Conservation (phyloP, 1,139 yeast species). For the Geotrichum cucujoidarum region DNA sequence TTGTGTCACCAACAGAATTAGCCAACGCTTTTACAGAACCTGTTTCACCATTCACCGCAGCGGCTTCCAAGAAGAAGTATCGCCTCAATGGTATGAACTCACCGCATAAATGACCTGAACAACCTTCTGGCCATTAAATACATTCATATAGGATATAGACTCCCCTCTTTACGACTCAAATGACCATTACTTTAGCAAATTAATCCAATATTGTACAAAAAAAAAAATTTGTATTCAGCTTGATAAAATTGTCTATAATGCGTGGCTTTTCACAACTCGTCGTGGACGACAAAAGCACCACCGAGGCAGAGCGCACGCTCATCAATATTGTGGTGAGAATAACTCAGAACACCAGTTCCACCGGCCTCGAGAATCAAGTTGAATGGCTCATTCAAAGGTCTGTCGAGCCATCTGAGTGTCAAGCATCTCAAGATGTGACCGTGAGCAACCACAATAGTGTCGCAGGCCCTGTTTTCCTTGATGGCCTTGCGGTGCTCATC, state of each 20-base stretch:
- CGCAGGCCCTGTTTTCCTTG: constrained; percentile 52
- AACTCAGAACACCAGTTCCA: constrained; percentile 87
- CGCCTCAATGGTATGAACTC: background rate
- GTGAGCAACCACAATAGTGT: constrained; percentile 79
- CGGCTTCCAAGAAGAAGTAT: constrained; percentile 9
- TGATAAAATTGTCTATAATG: too few species aligned
- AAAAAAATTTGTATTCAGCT: background rate
- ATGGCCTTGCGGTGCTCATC: constrained; percentile 58
- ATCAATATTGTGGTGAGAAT: constrained; percentile 74
- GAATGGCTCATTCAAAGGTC: constrained; percentile 53
- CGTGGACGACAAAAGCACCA: constrained; percentile 48
- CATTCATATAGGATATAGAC: too few species aligned
- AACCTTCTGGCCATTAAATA: too few species aligned
- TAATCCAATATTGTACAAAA: background rate
- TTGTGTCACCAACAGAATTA: constrained; percentile 2
- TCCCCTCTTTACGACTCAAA: background rate
- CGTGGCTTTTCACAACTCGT: too few species aligned
- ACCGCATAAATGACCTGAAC: background rate
- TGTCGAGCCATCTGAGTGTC: constrained; percentile 77
- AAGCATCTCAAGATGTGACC: constrained; percentile 89
- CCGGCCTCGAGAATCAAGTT: constrained; percentile 87
- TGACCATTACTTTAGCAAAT: background rate
- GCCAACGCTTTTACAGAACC: constrained; percentile 8
- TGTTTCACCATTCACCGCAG: constrained; percentile 18
- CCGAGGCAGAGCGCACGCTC: constrained; percentile 81